Conservation (phyloP, 108 stramenopile species). For the Cyclotella choctawhatcheeana region DNA sequence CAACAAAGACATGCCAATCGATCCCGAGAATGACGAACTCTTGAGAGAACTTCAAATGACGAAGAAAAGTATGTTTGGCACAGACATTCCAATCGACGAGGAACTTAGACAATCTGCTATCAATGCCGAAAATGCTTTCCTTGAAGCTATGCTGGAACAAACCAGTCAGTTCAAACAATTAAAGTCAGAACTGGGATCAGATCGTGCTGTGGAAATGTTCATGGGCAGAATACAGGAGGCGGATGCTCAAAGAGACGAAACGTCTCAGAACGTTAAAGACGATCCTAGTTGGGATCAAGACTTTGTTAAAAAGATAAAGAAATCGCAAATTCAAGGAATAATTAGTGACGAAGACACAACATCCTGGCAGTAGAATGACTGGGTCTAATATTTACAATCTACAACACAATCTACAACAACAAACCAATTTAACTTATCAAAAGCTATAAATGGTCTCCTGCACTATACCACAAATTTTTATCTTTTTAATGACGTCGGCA, state of each 20-base stretch:
- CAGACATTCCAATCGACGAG: conserved; percentile 24
- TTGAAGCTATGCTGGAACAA: conserved; percentile 45
- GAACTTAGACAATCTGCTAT: conserved; percentile 34
- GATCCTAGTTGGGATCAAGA: background rate
- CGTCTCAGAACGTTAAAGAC: background rate
- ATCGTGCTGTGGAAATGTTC: conserved; percentile 30
- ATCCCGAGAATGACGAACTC: background rate
- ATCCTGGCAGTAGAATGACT: conserved; percentile 7
- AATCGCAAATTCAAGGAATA: conserved; percentile 16
- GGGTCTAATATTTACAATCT: background rate
- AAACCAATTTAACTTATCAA: conserved; percentile 1
- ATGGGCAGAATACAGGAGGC: conserved; percentile 33
- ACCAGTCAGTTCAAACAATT: conserved; percentile 28
- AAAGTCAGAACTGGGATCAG: conserved; percentile 26
- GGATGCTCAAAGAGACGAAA: background rate
- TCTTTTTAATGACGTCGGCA: conserved; percentile 22
- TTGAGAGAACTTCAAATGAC: conserved; percentile 23
- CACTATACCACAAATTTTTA: conserved; percentile 47
- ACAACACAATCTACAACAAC: too few species aligned
- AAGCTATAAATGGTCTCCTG: conserved; percentile 38
- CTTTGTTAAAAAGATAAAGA: conserved; percentile 28
- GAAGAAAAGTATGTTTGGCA: conserved; percentile 24
- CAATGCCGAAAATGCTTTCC: conserved; percentile 43
- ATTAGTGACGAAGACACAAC: background rate
- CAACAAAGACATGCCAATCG: background rate